Evolutionary conservation across 2,329 filamentous ascomycete species (phyloP), one percentile per base, ranked within the genome.

Genomic region (Calonectria hongkongensis): DNA sequence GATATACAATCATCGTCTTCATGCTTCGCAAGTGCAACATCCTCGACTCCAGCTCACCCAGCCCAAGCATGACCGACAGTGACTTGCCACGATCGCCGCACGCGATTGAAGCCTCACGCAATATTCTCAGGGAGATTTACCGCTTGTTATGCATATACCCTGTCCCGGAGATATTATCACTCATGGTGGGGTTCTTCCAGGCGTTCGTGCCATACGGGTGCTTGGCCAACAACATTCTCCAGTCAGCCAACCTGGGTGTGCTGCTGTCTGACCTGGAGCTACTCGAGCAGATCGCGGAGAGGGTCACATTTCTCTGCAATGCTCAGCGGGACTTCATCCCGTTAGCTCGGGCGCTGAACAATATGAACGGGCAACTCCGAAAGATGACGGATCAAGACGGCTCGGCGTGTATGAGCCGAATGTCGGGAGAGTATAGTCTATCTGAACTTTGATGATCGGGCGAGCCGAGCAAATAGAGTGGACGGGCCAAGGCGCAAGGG

Each of bases 11-110:
- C 50, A 62, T 72, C 18, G 33, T 72, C 30, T 69, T 72, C 36
- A 72, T 72, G 70, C 60, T 72, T 30, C 65, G 47, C 28, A 68
- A 65, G 36, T 56, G 47, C 64, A 68, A 56, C 30, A 68, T 56
- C 8, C 48, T 58, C 3, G 58, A 68, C 3, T 56, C 45, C 27
- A 47, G 10, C 45, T 68, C 56, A 6, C 62, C 68, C 16, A 66
- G 21, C 2, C 68, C 62, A 16, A 39, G 56, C 2, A 16, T 18
- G 2, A 27, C 47, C 1, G 67, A 69, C 47, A 50, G 27, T 18
- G 67, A 69, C 27, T 10, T 70, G 1, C 68, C 68, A 13, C 41
- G 12, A 3, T 62, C 45, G n/a, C 56, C 56, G 3, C 15, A 68
- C 16, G 56, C 70, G 2, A 18, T 68, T 4, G 28, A 54, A 18